These are phyloP conservation scores for Neurospora sp. DNA, from an alignment of 495 filamentous ascomycete genomes.

Conservation along the genomic window DNA sequence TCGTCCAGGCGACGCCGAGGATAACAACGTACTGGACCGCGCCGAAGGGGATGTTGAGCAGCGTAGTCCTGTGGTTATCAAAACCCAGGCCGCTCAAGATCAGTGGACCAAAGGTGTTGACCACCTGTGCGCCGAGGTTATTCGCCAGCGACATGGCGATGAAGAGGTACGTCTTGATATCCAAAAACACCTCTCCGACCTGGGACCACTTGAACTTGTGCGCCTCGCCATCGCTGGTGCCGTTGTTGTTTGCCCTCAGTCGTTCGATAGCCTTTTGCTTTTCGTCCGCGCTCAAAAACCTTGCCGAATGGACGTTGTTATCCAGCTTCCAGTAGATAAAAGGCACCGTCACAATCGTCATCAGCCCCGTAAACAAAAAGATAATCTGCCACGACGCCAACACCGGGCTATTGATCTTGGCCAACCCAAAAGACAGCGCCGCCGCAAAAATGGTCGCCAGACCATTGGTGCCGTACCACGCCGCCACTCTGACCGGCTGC, in stretches of 20 bases:
- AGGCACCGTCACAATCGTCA: slow-evolving; percentile 43
- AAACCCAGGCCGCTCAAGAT: slow-evolving; percentile 52
- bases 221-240: slow-evolving; percentile 28
- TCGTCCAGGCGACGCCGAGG: slow-evolving; percentile 44
- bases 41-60: slow-evolving; percentile 57
- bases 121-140: slow-evolving; percentile 52
- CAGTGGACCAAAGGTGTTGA: slow-evolving; percentile 49
- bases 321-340: slow-evolving; percentile 44
- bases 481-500: slow-evolving; percentile 49
- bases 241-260: slow-evolving; percentile 44
- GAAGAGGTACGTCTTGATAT: slow-evolving; percentile 40
- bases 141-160: slow-evolving; percentile 44
- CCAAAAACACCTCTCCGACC: slow-evolving; percentile 29
- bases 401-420: slow-evolving; percentile 40
- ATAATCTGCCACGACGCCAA: slow-evolving; percentile 57
- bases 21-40: slow-evolving; percentile 46
- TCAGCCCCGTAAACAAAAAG: slow-evolving; percentile 48
- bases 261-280: slow-evolving; percentile 34
- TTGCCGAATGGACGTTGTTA: slow-evolving; percentile 40
- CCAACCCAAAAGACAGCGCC: slow-evolving; percentile 50
- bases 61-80: slow-evolving; percentile 46
- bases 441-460: slow-evolving; percentile 54
- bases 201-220: slow-evolving; percentile 38
- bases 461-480: slow-evolving; percentile 59
- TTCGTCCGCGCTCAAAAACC: slow-evolving; percentile 43